Conservation (phyloP, 2,329 filamentous ascomycete genomes). For the Aureobasidium subglaciale region DNA sequence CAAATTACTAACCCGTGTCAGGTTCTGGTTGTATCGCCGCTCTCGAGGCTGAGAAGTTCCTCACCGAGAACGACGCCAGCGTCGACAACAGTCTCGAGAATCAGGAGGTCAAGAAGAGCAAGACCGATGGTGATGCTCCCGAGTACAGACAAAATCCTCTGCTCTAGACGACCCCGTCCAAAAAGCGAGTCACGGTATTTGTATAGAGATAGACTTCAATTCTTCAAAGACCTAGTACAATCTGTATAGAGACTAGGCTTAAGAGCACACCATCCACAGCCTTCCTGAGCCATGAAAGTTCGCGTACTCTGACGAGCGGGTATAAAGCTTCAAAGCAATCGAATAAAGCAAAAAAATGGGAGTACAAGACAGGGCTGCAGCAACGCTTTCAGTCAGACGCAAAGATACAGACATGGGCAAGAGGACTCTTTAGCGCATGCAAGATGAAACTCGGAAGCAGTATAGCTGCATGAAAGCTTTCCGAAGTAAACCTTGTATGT, state of each 20-base stretch:
- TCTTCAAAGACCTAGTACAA: neutral
- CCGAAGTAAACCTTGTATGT: neutral
- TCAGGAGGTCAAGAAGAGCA: slow-evolving; percentile 42
- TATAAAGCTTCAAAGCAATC: slow-evolving; percentile 10
- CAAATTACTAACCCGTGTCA: slow-evolving; percentile 30
- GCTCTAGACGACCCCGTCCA: slow-evolving; percentile 38
- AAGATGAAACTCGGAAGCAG: neutral
- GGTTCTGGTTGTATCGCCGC: slow-evolving; percentile 93
- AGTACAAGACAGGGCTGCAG: neutral
- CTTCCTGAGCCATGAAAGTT: neutral
- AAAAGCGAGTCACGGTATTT: neutral
- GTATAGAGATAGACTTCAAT: slow-evolving; percentile 8
- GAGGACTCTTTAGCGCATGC: neutral
- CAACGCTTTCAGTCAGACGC: neutral
- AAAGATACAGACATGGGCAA: neutral
- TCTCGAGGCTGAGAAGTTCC: slow-evolving; percentile 89
- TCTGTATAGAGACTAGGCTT: neutral
- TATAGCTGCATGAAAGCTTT: neutral
- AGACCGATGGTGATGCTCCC: slow-evolving; percentile 46
- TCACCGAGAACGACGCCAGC: slow-evolving; percentile 70
- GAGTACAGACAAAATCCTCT: slow-evolving; percentile 60
- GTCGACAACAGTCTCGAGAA: slow-evolving; percentile 41
- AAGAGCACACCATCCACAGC: neutral
- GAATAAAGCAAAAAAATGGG: neutral
- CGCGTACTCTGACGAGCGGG: slow-evolving; percentile 4